phyloP scores from a whole-genome alignment of 306 rosid species.

The Astragalus glycyphyllos region DNA sequence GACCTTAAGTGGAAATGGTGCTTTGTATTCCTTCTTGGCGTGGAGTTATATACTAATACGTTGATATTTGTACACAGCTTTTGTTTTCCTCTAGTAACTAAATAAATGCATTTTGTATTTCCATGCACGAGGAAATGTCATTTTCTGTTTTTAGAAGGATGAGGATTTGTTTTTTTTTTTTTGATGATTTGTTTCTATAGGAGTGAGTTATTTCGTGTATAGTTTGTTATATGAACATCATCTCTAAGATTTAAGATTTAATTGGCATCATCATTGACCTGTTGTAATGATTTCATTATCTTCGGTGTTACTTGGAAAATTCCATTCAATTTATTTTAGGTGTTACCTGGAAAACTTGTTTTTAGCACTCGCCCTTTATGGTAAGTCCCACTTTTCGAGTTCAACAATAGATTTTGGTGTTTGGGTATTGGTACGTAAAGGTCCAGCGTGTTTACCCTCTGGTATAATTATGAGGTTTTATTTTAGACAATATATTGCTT shows the following conservation, averaged over 20 bases:
- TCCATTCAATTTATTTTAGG: neutral
- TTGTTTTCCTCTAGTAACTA: neutral
- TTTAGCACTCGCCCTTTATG: no score
- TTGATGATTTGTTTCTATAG: no score
- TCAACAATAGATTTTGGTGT: neutral
- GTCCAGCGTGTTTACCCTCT: neutral
- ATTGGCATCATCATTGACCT: neutral
- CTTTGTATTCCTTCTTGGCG: slow-evolving; percentile 1
- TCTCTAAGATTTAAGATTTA: slow-evolving; percentile 7
- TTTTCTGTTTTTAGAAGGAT: neutral
- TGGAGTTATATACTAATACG: neutral
- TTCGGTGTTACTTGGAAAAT: neutral
- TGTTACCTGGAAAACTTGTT: neutral
- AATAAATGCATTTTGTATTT: neutral
- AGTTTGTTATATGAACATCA: neutral
- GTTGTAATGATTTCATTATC: neutral
- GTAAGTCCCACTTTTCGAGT: neutral
- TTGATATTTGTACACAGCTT: neutral
- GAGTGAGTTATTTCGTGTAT: neutral
- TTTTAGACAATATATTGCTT: no score
- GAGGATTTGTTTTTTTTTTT: no score
- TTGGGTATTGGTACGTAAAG: neutral
- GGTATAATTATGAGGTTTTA: neutral
- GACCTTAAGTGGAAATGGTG: neutral
- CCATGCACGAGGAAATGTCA: neutral